Percentiles rank a stretch among this genome's conserved stretches.
phyloP scores from a whole-genome alignment of 805 yeast species.

The Myxozyma melibiosi region DNA sequence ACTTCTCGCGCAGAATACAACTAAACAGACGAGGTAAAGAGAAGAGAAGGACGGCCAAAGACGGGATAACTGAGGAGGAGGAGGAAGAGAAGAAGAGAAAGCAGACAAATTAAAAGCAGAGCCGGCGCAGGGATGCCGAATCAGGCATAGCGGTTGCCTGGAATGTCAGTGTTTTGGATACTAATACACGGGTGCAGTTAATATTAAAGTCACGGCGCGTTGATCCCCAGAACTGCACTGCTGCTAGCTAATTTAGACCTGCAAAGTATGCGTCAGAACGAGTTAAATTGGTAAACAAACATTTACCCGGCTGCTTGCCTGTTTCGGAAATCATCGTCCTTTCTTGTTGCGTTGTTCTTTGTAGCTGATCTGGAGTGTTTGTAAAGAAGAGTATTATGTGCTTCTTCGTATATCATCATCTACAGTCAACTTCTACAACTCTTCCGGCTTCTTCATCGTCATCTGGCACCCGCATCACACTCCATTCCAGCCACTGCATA shows the following conservation, averaged over 20 bases:
- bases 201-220: background rate
- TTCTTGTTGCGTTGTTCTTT: background rate
- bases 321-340: background rate
- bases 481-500: too few species aligned
- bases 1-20: too few species aligned
- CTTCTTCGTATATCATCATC: too few species aligned
- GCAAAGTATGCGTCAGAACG: background rate
- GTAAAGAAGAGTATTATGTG: too few species aligned
- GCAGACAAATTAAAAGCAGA: too few species aligned
- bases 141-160: background rate
- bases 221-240: background rate
- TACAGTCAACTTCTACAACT: too few species aligned
- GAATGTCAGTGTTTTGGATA: background rate
- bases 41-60: too few species aligned
- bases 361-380: too few species aligned
- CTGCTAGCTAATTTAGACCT: slow-evolving; percentile 1
- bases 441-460: too few species aligned
- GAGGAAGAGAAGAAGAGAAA: background rate
- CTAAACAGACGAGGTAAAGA: background rate
- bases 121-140: background rate
- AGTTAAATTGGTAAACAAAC: background rate
- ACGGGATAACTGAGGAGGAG: background rate
- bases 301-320: background rate
- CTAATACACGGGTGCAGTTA: background rate
- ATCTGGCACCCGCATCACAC: too few species aligned